Conservation (phyloP, 75 land plant species). For the Pinus albicaulis region DNA sequence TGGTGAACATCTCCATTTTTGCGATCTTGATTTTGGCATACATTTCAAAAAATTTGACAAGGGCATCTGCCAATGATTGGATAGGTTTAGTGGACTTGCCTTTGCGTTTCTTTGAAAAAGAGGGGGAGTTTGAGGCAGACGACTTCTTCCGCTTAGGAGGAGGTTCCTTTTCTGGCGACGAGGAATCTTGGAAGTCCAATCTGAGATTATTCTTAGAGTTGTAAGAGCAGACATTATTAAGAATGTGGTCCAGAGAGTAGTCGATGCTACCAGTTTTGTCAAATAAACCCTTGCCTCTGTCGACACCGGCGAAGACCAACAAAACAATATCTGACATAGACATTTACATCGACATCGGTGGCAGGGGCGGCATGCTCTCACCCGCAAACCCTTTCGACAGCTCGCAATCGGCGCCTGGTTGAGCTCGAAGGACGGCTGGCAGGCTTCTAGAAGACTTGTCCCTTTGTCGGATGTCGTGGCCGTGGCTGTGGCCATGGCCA, state of each 20-base stretch:
- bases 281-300: background rate
- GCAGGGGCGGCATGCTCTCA: background rate
- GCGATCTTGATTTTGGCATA: constrained; percentile 31
- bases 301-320: background rate
- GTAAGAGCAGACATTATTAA: background rate
- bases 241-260: background rate
- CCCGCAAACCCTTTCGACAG: constrained; percentile 3
- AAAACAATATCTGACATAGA: constrained; percentile 1
- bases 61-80: constrained; percentile 18
- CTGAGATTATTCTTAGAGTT: background rate
- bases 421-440: background rate
- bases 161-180: background rate
- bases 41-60: constrained; percentile 24
- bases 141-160: constrained; percentile 1
- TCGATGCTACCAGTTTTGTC: background rate
- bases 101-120: background rate
- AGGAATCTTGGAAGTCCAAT: constrained; percentile 1
- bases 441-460: background rate
- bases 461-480: background rate
- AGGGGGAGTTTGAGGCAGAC: background rate
- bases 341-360: background rate
- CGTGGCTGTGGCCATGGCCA: background rate
- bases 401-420: background rate
- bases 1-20: constrained; percentile 30
- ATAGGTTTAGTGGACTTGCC: constrained; percentile 4